A percentile compares a stretch with the other conserved stretches of the same genome.
Evolutionary conservation across 1,284 basidiomycete species (phyloP).

Genomic region (Exobasidium cylindrosporum): DNA sequence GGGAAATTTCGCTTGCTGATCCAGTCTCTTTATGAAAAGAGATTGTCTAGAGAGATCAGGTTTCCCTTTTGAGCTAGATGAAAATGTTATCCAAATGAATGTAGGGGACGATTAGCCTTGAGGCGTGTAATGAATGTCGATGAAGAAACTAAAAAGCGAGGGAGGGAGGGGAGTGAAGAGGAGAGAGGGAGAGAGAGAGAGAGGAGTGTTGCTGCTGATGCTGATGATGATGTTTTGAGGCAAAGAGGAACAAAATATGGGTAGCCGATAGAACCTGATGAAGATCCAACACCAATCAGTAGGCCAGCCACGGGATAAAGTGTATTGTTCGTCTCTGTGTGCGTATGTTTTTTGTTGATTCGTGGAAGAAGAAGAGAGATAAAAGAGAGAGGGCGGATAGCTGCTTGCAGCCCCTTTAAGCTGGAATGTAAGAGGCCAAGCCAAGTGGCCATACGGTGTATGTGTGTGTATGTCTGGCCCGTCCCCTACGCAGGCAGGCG

Average conservation of each 20-base stretch:
- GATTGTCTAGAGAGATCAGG: background rate
- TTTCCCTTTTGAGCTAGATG: too few relatives aligned
- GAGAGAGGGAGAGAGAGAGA: background rate
- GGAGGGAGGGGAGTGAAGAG: background rate
- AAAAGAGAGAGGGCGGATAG: background rate
- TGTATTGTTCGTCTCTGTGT: background rate
- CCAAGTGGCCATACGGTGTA: too few relatives aligned
- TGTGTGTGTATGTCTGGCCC: too few relatives aligned
- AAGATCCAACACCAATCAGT: background rate
- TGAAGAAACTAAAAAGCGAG: background rate
- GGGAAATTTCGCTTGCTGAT: too few relatives aligned
- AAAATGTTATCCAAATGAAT: background rate
- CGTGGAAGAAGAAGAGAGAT: background rate
- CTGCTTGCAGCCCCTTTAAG: background rate
- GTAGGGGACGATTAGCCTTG: background rate
- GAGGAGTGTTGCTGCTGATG: background rate
- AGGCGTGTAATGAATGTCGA: too few relatives aligned
- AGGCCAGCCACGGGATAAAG: background rate
- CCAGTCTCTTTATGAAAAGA: too few relatives aligned
- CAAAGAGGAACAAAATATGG: background rate
- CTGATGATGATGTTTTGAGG: background rate
- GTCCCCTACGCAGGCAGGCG: too few relatives aligned
- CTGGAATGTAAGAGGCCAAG: too few relatives aligned
- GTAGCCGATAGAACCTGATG: background rate
- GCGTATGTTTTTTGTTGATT: too few relatives aligned